phyloP scores from a whole-genome alignment of 1,284 basidiomycete species.

The Malassezia arunalokei region DNA sequence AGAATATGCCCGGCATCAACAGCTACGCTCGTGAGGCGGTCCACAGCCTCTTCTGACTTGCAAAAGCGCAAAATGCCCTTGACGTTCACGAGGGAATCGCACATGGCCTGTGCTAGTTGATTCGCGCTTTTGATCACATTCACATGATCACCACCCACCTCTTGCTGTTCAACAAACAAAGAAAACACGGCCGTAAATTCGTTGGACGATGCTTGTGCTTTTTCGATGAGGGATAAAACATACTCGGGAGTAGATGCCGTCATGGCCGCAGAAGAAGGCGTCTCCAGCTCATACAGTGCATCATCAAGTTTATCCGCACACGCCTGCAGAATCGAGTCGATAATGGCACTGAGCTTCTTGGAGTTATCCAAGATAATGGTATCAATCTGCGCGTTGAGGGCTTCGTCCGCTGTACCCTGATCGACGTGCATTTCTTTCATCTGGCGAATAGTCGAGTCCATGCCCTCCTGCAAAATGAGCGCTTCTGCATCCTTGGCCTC shows the following conservation, averaged over 20 bases:
- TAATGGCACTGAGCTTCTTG: slow-evolving; percentile 96
- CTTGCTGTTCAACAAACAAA: slow-evolving; percentile 73
- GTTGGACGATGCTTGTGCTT: slow-evolving; percentile 79
- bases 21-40: slow-evolving; percentile 75
- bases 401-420: slow-evolving; percentile 71
- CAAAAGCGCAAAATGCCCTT: slow-evolving; percentile 91
- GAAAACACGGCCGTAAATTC: slow-evolving; percentile 94
- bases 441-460: slow-evolving; percentile 85
- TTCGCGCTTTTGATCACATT: slow-evolving; percentile 97
- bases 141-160: slow-evolving; percentile 75
- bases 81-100: slow-evolving; percentile 79
- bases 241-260: slow-evolving; percentile 87
- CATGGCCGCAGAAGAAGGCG: slow-evolving; percentile 83
- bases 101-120: slow-evolving; percentile 81
- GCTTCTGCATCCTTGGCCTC: slow-evolving; percentile 98
- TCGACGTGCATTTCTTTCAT: slow-evolving; percentile 75
- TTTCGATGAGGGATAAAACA: slow-evolving; percentile 95
- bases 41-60: slow-evolving; percentile 76
- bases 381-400: slow-evolving; percentile 89
- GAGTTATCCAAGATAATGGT: slow-evolving; percentile 91
- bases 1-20: slow-evolving; percentile 75
- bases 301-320: slow-evolving; percentile 96
- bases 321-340: slow-evolving; percentile 89
- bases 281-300: slow-evolving; percentile 91
- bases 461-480: slow-evolving; percentile 83